phyloP scores from a whole-genome alignment of 306 rosid genomes.

The Canavalia gladiata region DNA sequence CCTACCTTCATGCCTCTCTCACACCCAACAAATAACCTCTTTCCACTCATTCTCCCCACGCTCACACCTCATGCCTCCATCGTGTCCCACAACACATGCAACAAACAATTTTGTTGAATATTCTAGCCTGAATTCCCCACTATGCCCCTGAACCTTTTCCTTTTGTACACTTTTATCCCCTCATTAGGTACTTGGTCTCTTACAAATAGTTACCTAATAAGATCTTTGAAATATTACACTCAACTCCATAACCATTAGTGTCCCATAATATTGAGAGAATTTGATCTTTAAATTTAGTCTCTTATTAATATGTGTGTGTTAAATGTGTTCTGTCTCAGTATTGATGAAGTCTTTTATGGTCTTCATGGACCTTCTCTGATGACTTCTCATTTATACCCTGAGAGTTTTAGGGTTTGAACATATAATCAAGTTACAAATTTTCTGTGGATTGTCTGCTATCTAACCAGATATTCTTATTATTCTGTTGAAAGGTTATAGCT shows the following conservation, averaged over 20 bases:
- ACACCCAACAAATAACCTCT: no score
- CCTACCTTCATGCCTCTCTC: no score
- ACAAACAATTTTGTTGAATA: no score
- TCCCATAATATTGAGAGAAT: background rate
- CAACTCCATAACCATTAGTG: background rate
- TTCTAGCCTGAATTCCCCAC: no score
- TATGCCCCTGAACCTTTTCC: no score
- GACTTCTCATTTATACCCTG: background rate
- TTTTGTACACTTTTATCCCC: no score
- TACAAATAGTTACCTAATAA: no score
- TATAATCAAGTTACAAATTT: background rate
- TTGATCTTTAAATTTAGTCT: background rate
- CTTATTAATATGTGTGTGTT: background rate
- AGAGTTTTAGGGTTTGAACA: slow-evolving; percentile 1
- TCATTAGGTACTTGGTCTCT: no score
- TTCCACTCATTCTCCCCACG: no score
- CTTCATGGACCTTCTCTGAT: slow-evolving; percentile 12
- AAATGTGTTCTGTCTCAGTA: background rate
- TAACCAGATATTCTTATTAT: background rate
- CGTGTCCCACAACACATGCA: no score
- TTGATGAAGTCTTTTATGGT: background rate
- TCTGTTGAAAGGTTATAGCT: slow-evolving; percentile 22
- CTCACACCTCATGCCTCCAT: no score
- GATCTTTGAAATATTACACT: no score
- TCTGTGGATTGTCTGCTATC: background rate